Evolutionary conservation across 2,329 filamentous ascomycete genomes (phyloP), one percentile per base, ranked within the genome.

Genomic region (Gyromitra esculenta): DNA sequence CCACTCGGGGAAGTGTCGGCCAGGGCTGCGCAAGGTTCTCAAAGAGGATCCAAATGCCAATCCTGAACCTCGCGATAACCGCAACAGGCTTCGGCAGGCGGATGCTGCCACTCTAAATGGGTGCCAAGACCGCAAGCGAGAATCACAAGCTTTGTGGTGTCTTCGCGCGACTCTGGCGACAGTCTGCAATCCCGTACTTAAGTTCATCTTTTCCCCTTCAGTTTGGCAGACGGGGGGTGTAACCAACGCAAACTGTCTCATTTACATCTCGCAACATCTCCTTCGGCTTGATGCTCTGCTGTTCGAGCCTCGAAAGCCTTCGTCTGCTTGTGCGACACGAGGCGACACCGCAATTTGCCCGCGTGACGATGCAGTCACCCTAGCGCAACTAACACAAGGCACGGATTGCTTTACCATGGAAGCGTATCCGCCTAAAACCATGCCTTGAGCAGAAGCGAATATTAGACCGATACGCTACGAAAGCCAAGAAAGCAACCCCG

Each of bases 91-190:
- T 37, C 8, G 56, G 41, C 41, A 50, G 62, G 45, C 64, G 70
- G 54, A 25, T 13, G 25, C 25, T 35, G 5, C 37, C 50, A 31
- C 52, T 18, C 7, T 15, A 56, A 25, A 39, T 25, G 41, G 39
- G 39, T 6, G 65, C 59, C 59, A 75, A 65, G 65, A 31, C 66
- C 5, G 15, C 25, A 71, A 70, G 66, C 72, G 59, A 59, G 72
- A 31, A 71, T 71, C 72, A 57, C 56, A 74, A 69, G 60, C 25
- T 65, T 73, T 60, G 18, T 35, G 25, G 31, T 39, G 15, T 18
- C 3, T 9, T 1, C 48, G 43, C 64, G 50, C 64, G 64, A 67
- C 48, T 52, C 18, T 52, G 13, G 15, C 18, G 5, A 52, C n/a
- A 25, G 15, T 52, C 8, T 31, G 4, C 4, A 31, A 31, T 31